Base-by-base conservation (phyloP, 106 monocot species). In the Iris macrosiphon region DNA sequence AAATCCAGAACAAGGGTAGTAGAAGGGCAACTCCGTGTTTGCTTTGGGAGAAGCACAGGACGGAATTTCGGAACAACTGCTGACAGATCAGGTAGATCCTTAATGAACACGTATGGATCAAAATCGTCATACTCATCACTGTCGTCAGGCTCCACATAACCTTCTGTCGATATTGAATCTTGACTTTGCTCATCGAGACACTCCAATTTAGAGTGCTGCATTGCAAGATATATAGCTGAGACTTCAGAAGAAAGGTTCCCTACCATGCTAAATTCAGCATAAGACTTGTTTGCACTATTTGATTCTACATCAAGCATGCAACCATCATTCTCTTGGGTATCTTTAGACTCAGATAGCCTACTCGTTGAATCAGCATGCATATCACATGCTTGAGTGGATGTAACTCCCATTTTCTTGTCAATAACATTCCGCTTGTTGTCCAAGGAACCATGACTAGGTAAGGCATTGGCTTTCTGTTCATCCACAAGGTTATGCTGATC, bases 1-100 rank as follows among this genome's bases (percentile, higher is more conserved):
- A 93, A 72, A 72, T 93, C 93, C 35, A 93, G 43, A 62, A 93
- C 93, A 60, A 93, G 93, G 8, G 82, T 93, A 20, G 80, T 87
- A 61, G 77, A 66, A 40, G 93, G 93, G 50, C 93, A 93, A 59
- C 93, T 93, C 80, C 93, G 79, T 39, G 93, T 93, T 47, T 93
- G 83, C 52, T 84, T 93, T 1, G 93, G 93, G 4, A 93, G 72
- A 0, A 93, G 77, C 72, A 87, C 66, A 8, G 77, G 80, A 45
- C 93, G 79, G 62, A 80, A 88, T 16, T 65, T 74, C 40, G 93
- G 93, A 49, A 93, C 93, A 39, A 93, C 80, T 3, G 73, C 28
- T 28, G 83, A 77, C 31, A 87, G 65, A 22, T 87, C 77, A 27
- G 93, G 93, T 32, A 93, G 67, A 53, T 88, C 83, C 45, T 76